These are phyloP conservation scores for Triticum aestivum DNA, from an alignment of 176 grass and related monocot genomes.

Conservation along the genomic window IWGSC_CS_RefSeq_v2.1 NC_057795.1:101552713-101553212, in stretches of 20 bases:
- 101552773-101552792: conserved; percentile 15
- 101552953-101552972: not conserved
- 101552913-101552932: conserved; percentile 1
- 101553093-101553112: conserved; percentile 69
- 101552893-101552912: conserved; percentile 13
- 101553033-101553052: conserved; percentile 27
- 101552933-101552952: conserved; percentile 19
- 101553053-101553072: conserved; percentile 46
- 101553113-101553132: conserved; percentile 74
- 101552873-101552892: conserved; percentile 40
- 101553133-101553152: conserved; percentile 55
- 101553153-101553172: conserved; percentile 47
- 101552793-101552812: conserved; percentile 64
- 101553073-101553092: conserved; percentile 71
- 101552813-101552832: conserved; percentile 76
- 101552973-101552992: conserved; percentile 1
- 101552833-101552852: conserved; percentile 91
- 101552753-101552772: conserved; percentile 3
- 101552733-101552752: not conserved
- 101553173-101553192: conserved; percentile 74
- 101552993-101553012: not conserved
- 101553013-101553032: conserved; percentile 15
- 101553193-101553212: conserved; percentile 10
- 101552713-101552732: not conserved
- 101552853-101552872: conserved; percentile 62